Base-by-base conservation (phyloP, 1,139 yeast species). In the Candida labiduridarum region DNA sequence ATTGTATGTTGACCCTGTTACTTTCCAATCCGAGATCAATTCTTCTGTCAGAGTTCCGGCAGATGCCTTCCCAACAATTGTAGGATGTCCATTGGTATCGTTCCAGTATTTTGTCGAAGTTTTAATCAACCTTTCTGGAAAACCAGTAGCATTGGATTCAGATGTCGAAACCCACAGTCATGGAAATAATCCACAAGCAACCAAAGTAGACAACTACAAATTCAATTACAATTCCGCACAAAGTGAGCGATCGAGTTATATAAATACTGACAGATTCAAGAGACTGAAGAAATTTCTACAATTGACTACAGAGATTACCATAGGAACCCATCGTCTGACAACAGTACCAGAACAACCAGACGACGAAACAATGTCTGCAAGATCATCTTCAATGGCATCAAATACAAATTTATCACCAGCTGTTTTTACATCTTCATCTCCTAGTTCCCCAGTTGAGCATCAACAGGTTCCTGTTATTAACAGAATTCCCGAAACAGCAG, bases 51-150 rank as follows among this genome's bases (percentile, higher is more conserved):
- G 85, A 54, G 84, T 91, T 0, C 97, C 97, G 0, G 82, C 89
- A 0, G 97, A 91, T 59, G 84, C 89, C 0, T 89, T 91, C 63
- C 96, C 97, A 0, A 88, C 96, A 0, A 87, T 90, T 12, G 78
- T 81, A 39, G 89, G 89, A 1, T 83, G 89, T 52, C 85, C 85
- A 1, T 71, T 86, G 46, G 90, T 90, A 4, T 80, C 91, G 2
- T 91, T 91, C 66, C 95, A 89, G 60, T 91, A 91, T 64, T 89
- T 87, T 62, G 74, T 91, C 15, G 97, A 91, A 63, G 94, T 87
- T 1, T 77, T 90, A 50, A 82, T 88, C 22, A 91, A 90, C 61
- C 69, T 91, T 41, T 72, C 79, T 2, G 81, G 81, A 2, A 76
- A 74, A 56, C 59, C 76, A 2, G 60, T 74, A 3, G 52, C 60